phyloP scores from a whole-genome alignment of 2,329 filamentous ascomycete genomes.

The Penicillium sp. region DNA sequence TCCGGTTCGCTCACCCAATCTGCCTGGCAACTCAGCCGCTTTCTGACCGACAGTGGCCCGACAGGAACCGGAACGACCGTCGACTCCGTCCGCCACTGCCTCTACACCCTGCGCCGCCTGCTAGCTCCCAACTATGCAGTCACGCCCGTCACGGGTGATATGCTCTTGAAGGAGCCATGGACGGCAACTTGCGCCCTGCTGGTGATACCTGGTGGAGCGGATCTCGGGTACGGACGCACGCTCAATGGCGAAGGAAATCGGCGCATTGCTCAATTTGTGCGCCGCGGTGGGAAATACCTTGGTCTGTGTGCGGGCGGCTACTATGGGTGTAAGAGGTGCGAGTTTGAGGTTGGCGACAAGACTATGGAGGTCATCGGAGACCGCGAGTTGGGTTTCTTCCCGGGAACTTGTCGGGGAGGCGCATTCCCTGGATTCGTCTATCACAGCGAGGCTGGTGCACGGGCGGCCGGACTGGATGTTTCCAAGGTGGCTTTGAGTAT shows the following conservation, averaged over 20 bases:
- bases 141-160: constrained; percentile 75
- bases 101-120: constrained; percentile 81
- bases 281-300: constrained; percentile 79
- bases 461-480: constrained; percentile 69
- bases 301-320: constrained; percentile 95
- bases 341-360: constrained; percentile 86
- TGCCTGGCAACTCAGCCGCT: constrained; percentile 27
- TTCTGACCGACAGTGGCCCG: constrained; percentile 31
- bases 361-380: constrained; percentile 81
- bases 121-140: constrained; percentile 92
- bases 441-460: constrained; percentile 80
- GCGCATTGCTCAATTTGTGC: constrained; percentile 80
- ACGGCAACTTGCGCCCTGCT: constrained; percentile 80
- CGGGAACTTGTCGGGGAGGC: constrained; percentile 79
- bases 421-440: constrained; percentile 92
- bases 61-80: constrained; percentile 80
- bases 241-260: constrained; percentile 88
- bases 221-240: constrained; percentile 83
- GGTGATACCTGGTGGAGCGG: constrained; percentile 91
- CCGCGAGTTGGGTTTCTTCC: constrained; percentile 85
- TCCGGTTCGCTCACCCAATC: constrained; percentile 62
- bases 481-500: constrained; percentile 59
- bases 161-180: constrained; percentile 91
- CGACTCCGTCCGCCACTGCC: constrained; percentile 85
- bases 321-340: constrained; percentile 77